Base-by-base conservation (phyloP, 768 basidiomycete species). In the Suillus tomentosus region DNA sequence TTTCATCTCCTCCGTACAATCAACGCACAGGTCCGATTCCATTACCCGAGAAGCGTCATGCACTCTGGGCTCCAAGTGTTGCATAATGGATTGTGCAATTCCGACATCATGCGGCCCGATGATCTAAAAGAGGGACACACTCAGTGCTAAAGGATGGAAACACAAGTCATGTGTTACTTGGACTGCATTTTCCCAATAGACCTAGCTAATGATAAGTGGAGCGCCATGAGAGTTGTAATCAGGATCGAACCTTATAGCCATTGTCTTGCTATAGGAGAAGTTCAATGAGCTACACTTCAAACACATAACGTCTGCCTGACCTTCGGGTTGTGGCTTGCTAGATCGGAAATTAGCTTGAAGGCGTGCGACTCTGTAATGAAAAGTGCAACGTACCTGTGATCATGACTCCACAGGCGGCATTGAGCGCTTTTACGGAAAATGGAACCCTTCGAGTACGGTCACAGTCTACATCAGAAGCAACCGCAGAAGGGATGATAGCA, bases 271-370 rank as follows among this genome's bases (percentile, higher is more conserved):
- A 57, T 27, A 43, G 48, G 7, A 66, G 45, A 47, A 42, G 43
- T 55, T 43, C 37, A 50, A 61, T 67, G 27, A 65, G 58, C 17
- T 60, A 48, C 34, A 22, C 56, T n/a, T 43, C 39, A 36, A 69
- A 17, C 14, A 37, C 15, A 22, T 58, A 19, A 58, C 22, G 55
- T 34, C n/a, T 4, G 45, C 68, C 68, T 27, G 42, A 88, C 91
- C 85, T 93, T 94, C 0, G 94, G 94, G 72, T 96, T 96, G 70
- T 96, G 94, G 65, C 89, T 91, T 3, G 93, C 92, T 89, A 63
- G 0, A 66, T 45, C 27, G 42, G 53, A 59, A 51, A 59, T 63
- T 5, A 65, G 60, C 62, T 53, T 14, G 42, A 43, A 27, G 10
- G 17, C 11, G 27, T 5, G 22, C 39, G 2, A 42, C 14, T 7